These are phyloP conservation scores for Ganoderma leucocontextum DNA, from an alignment of 1,284 basidiomycete genomes.

Conservation along the genomic window DNA sequence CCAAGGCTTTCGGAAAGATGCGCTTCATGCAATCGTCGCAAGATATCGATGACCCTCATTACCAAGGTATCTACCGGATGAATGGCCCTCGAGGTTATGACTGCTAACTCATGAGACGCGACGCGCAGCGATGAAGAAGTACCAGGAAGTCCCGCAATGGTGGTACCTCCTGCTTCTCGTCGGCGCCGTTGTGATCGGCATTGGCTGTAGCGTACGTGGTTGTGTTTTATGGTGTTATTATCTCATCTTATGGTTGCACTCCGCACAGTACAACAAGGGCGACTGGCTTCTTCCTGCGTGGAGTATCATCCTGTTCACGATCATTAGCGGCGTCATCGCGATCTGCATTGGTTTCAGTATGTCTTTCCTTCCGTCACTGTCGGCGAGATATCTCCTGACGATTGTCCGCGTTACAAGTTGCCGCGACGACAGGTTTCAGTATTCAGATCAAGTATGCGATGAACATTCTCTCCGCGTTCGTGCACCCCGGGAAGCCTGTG, in stretches of 20 bases:
- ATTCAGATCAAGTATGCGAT: slow-evolving; percentile 61
- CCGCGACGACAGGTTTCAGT: slow-evolving; percentile 61
- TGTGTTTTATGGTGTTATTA: neutral
- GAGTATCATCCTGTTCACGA: slow-evolving; percentile 60
- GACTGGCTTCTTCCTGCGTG: slow-evolving; percentile 60
- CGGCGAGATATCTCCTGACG: neutral
- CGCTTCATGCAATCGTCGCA: slow-evolving; percentile 48
- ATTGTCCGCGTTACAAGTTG: slow-evolving; percentile 41
- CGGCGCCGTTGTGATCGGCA: slow-evolving; percentile 57
- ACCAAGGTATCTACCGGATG: slow-evolving; percentile 42
- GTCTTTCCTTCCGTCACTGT: slow-evolving; percentile 26
- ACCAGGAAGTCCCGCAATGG: slow-evolving; percentile 62
- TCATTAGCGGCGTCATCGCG: slow-evolving; percentile 53
- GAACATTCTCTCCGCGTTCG: slow-evolving; percentile 68
- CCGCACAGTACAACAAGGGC: slow-evolving; percentile 50
- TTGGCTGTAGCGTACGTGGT: slow-evolving; percentile 55
- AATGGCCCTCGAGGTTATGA: neutral
- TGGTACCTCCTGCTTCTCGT: slow-evolving; percentile 57
- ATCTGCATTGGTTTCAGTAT: slow-evolving; percentile 58
- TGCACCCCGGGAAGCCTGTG: slow-evolving; percentile 67
- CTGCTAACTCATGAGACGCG: slow-evolving; percentile 35
- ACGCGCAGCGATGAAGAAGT: slow-evolving; percentile 52
- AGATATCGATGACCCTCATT: slow-evolving; percentile 58
- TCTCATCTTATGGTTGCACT: neutral
- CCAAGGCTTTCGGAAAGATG: slow-evolving; percentile 52